These are phyloP conservation scores for Pythium folliculosum DNA, from an alignment of 352 stramenopile genomes.

Conservation along the genomic window DNA sequence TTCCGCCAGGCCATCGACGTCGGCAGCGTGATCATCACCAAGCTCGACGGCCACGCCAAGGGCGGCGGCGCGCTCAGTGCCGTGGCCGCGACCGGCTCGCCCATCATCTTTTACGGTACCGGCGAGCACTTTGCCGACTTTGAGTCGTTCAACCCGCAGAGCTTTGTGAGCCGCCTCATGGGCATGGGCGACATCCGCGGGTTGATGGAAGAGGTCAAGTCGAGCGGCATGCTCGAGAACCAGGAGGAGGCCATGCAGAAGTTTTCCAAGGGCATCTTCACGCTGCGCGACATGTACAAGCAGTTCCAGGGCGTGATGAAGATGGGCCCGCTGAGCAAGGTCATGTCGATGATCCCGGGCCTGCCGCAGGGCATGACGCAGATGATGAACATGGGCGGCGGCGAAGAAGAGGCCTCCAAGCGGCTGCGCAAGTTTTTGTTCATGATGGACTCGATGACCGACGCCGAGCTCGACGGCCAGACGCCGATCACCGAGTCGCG, in stretches of 20 bases:
- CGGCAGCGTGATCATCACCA: conserved; percentile 99
- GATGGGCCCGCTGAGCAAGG: conserved; percentile 95
- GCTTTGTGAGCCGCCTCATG: conserved; percentile 98
- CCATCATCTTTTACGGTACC: conserved; percentile 98
- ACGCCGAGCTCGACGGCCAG: conserved; percentile 95
- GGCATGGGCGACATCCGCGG: conserved; percentile 98
- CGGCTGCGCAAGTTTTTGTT: conserved; percentile 97
- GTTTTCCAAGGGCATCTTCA: conserved; percentile 97
- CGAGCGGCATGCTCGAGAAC: conserved; percentile 88
- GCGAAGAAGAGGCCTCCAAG: conserved; percentile 92
- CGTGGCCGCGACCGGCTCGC: conserved; percentile 96
- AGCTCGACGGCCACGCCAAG: conserved; percentile 99
- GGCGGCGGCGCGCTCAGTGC: conserved; percentile 97
- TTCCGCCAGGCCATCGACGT: conserved; percentile 97
- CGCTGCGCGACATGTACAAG: conserved; percentile 98
- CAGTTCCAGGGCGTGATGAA: conserved; percentile 98
- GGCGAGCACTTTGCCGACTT: conserved; percentile 99
- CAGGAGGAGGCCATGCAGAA: conserved; percentile 97
- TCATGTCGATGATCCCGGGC: conserved; percentile 99
- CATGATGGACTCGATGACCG: conserved; percentile 99
- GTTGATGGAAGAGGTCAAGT: conserved; percentile 94
- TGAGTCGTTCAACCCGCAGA: conserved; percentile 97
- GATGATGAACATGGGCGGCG: conserved; percentile 91
- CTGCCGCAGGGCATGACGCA: conserved; percentile 90
- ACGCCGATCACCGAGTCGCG: conserved; percentile 66